Percentiles rank a stretch among this genome's conserved stretches.
phyloP scores from a whole-genome alignment of 2,329 filamentous ascomycete genomes.

The Mycosphaerella sp. region DNA sequence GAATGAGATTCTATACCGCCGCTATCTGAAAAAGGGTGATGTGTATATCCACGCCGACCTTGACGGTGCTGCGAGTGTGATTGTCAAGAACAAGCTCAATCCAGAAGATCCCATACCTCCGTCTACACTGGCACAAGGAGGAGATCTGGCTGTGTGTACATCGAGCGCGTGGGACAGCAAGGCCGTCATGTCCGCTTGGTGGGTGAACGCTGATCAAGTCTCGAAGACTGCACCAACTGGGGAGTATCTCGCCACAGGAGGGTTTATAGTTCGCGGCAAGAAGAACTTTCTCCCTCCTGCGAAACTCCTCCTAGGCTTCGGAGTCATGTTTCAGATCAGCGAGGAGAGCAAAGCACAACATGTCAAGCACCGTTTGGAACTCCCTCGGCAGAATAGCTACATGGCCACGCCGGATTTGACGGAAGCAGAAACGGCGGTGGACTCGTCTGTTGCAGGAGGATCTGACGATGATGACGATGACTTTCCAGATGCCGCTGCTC shows the following conservation, averaged over 20 bases:
- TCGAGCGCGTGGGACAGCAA: slow-evolving; percentile 95
- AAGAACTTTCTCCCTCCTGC: slow-evolving; percentile 89
- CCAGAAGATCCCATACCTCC: slow-evolving; percentile 84
- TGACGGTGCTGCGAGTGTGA: slow-evolving; percentile 71
- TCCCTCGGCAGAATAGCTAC: slow-evolving; percentile 20
- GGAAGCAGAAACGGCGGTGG: slow-evolving; percentile 30
- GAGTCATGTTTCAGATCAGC: slow-evolving; percentile 79
- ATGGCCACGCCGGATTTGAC: slow-evolving; percentile 26
- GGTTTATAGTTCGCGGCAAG: slow-evolving; percentile 74
- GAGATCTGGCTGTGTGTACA: slow-evolving; percentile 73
- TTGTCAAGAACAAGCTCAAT: slow-evolving; percentile 80
- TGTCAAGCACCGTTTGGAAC: slow-evolving; percentile 61
- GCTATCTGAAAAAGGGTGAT: slow-evolving; percentile 80
- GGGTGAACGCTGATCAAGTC: slow-evolving; percentile 85
- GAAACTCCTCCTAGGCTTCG: slow-evolving; percentile 80
- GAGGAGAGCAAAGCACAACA: slow-evolving; percentile 79
- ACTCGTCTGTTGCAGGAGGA: slow-evolving; percentile 20
- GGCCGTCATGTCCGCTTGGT: slow-evolving; percentile 91
- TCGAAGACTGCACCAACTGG: slow-evolving; percentile 75
- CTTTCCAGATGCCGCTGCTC: slow-evolving; percentile 19
- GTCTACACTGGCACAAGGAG: slow-evolving; percentile 84
- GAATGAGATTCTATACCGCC: slow-evolving; percentile 84
- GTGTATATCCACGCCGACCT: slow-evolving; percentile 88
- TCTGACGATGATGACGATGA: slow-evolving; percentile 34
- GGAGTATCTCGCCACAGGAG: slow-evolving; percentile 70